Evolutionary conservation across 2,329 filamentous ascomycete genomes (phyloP), one percentile per base, ranked within the genome.

Genomic region (Chaetomiaceae sp.): DNA sequence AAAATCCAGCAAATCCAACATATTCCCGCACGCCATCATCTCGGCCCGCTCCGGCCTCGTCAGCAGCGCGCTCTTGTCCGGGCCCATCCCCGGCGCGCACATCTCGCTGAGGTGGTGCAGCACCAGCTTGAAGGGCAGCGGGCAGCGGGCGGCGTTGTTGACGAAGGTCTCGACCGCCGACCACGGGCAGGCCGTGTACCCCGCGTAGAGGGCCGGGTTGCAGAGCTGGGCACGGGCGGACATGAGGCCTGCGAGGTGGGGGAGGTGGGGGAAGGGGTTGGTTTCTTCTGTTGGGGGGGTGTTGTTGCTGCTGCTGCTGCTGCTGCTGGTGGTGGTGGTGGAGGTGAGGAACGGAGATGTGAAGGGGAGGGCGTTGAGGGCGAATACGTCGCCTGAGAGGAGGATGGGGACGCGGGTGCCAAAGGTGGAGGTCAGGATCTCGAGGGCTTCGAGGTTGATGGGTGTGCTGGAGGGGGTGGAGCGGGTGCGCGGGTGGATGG

Each of bases 381-480:
- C 75, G 58, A 85, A 86, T 17, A 86, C 77, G 58, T 87, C 84
- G 14, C 85, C 84, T n/a, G 85, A 87, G 3, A 84, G 76, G 6
- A 87, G 69, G 33, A 86, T 74, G 0, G 83, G 85, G 0, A 87
- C 71, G n/a, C 68, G 71, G 44, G 70, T 62, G 44, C 77, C 68
- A 62, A 78, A 77, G 56, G 72, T 75, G 13, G 72, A 67, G 3
- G 76, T 77, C 10, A 86, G 68, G 12, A 77, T 66, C 44, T 74
- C 72, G 9, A 87, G 77, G 0, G 83, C 79, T 35, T 81, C 80
- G 33, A 81, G 70, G 61, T 79, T 74, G 50, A 86, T 84, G 7
- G 82, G 81, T 1, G 73, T 72, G 23, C 74, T 81, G 30, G 80
- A 84, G 1, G 81, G 77, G 13, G 82, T 86, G 54, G 69, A 70